These are phyloP conservation scores for Ophiocytium majus DNA, from an alignment of 352 stramenopile species.

Conservation along the genomic window DNA sequence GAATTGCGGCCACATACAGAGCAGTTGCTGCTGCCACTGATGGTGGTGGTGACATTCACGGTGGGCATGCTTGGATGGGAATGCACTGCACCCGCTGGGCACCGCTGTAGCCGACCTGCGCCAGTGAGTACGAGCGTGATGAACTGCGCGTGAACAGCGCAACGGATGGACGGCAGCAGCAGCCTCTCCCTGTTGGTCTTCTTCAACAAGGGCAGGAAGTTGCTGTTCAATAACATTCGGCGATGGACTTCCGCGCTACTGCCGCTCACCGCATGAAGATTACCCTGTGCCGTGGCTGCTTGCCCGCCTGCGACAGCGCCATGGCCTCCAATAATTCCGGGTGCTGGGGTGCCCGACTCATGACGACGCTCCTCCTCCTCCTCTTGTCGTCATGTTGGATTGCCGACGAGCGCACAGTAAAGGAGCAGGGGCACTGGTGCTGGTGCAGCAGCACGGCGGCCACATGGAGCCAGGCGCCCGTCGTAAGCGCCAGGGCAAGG, in stretches of 20 bases:
- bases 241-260: no score
- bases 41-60: background rate
- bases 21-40: background rate
- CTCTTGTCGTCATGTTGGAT: no score
- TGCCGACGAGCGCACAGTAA: no score
- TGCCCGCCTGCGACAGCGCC: background rate
- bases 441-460: no score
- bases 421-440: no score
- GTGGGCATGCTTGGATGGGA: background rate
- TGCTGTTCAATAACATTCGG: no score
- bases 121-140: background rate
- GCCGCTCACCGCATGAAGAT: constrained; percentile 35
- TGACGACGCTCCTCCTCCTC: no score
- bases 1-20: background rate
- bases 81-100: background rate
- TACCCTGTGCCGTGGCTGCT: constrained; percentile 16
- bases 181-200: background rate
- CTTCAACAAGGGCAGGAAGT: no score
- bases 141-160: background rate
- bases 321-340: background rate
- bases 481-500: no score
- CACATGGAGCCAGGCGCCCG: no score
- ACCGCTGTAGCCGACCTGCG: background rate
- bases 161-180: background rate
- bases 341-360: no score